These are phyloP conservation scores for Ajuga reptans DNA, from an alignment of 305 asterid species.

Conservation along the genomic window DNA sequence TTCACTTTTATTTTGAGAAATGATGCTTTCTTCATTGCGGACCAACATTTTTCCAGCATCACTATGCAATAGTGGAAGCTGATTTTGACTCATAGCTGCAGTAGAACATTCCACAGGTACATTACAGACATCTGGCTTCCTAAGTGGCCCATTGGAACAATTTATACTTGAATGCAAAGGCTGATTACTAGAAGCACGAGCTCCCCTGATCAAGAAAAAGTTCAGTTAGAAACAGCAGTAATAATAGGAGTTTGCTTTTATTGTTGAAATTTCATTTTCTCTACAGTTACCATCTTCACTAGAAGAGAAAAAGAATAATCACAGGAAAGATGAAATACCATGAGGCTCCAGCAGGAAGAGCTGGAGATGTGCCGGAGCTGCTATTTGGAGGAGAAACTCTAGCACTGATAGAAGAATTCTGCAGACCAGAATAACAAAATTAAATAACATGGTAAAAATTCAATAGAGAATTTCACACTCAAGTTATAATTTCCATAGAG, in stretches of 20 bases:
- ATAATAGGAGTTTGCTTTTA: neutral
- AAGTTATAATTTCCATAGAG: neutral
- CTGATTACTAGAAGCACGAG: slow-evolving; percentile 53
- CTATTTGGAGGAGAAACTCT: slow-evolving; percentile 85
- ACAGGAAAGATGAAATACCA: slow-evolving; percentile 42
- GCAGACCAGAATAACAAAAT: slow-evolving; percentile 16
- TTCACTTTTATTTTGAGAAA: slow-evolving; percentile 37
- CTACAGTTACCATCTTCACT: too few species aligned
- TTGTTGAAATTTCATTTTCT: too few species aligned
- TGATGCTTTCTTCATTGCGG: slow-evolving; percentile 32
- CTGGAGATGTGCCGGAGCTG: slow-evolving; percentile 75
- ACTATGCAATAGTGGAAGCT: slow-evolving; percentile 30
- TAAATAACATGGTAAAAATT: neutral
- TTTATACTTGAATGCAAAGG: slow-evolving; percentile 35
- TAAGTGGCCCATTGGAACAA: slow-evolving; percentile 38
- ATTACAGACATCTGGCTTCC: slow-evolving; percentile 34
- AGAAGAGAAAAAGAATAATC: neutral
- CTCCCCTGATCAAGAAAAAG: slow-evolving; percentile 55
- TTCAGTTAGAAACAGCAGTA: slow-evolving; percentile 14
- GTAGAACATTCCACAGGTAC: slow-evolving; percentile 38
- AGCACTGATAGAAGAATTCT: slow-evolving; percentile 39
- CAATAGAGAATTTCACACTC: neutral
- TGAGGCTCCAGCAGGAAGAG: slow-evolving; percentile 90
- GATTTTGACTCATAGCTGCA: slow-evolving; percentile 43
- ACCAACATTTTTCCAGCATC: slow-evolving; percentile 34